Base-by-base conservation (phyloP, 2,329 filamentous ascomycete species). In the Xylariaceae sp. region DNA sequence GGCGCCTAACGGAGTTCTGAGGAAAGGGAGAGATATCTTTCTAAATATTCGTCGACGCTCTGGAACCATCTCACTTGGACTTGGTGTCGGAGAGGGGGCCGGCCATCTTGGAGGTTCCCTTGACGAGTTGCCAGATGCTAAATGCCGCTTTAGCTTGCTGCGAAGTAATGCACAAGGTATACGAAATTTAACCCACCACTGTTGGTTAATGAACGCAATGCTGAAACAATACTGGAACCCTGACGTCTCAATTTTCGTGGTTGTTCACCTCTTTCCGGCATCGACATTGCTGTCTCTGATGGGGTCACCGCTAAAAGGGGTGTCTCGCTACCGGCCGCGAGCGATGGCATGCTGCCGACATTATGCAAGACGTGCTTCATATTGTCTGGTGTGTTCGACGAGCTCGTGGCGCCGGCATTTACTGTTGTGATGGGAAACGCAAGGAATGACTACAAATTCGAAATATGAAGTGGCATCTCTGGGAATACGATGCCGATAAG, bases 171-270 rank as follows among this genome's bases (percentile, higher is more conserved):
- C 6, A n/a, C n/a, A 39, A 19, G 19, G n/a, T n/a, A n/a, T 17
- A 17, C 9, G 13, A 16, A 18, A 19, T 19, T 31, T 16, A 37
- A 40, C 57, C 31, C 50, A 59, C 63, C 53, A 37, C 62, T 69
- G 38, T 65, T 67, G 16, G 65, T 69, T 38, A 72, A 51, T 15
- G 66, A 66, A 24, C 63, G 65, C 16, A 74, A 45, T 17, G 62
- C 66, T 4, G 65, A 68, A 39, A 66, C 51, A n/a, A 74, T 51
- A 32, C 58, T 66, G 4, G 65, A 68, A n/a, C 65, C 62, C 32
- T 65, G 64, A 18, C 64, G 63, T 41, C 62, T 60, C 30, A 67
- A 35, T 45, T 68, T 73, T 3, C 59, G 64, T 45, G 48, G 59
- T 37, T 46, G 57, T 43, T 50, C 55, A 12, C 43, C 47, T 29